A percentile compares a stretch with the other conserved stretches of the same genome.
Conservation (phyloP, 176 grass and related monocot species). For the Pontederia paniculata region DNA sequence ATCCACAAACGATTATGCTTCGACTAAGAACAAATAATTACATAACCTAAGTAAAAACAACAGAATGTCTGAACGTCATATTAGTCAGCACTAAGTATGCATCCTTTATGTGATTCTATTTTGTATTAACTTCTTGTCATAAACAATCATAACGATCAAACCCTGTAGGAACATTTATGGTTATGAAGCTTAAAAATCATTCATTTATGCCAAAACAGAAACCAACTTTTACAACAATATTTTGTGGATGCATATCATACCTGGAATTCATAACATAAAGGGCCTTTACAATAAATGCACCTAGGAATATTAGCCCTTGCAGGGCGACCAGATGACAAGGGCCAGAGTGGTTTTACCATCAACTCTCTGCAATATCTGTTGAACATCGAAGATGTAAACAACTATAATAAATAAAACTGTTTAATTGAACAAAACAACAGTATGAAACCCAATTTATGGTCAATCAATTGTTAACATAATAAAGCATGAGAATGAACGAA, state of each 20-base stretch:
- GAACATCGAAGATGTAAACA: slow-evolving; percentile 14
- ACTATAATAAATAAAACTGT: not conserved
- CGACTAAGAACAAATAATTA: no score
- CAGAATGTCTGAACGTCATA: no score
- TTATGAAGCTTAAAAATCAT: not conserved
- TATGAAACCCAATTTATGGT: slow-evolving; percentile 4
- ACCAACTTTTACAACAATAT: not conserved
- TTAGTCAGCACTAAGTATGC: no score
- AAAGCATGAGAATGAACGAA: not conserved
- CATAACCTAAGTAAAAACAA: no score
- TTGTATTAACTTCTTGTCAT: no score
- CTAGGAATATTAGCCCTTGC: slow-evolving; percentile 49
- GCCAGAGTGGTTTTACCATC: slow-evolving; percentile 73
- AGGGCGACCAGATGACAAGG: slow-evolving; percentile 45
- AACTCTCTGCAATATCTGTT: slow-evolving; percentile 65
- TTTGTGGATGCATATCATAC: slow-evolving; percentile 21
- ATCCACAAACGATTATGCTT: no score
- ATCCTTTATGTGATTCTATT: no score
- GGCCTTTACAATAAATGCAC: slow-evolving; percentile 65
- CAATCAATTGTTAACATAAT: slow-evolving; percentile 10
- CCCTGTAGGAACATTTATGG: no score
- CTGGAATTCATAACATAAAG: slow-evolving; percentile 91
- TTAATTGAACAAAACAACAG: not conserved
- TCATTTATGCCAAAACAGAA: slow-evolving; percentile 16
- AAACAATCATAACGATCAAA: no score